Base-by-base conservation (phyloP, 2,329 filamentous ascomycete genomes). In the Penicillium psychrosexuale region DNA sequence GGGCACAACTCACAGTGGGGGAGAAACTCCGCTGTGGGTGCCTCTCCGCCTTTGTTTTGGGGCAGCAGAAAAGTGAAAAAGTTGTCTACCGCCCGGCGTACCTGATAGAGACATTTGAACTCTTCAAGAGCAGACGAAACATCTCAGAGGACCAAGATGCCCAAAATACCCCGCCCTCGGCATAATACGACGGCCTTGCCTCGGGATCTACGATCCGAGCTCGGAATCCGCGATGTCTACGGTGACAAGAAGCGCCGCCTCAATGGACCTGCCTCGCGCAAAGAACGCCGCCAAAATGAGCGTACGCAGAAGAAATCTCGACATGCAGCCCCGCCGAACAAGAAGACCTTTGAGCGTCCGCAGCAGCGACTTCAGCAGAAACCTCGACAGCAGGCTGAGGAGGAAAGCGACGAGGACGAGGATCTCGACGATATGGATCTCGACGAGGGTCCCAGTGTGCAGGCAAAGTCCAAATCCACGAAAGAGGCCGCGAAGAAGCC, bases 221-320 rank as follows among this genome's bases (percentile, higher is more conserved):
- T 78, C 22, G 75, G 74, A 0, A 65, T 76, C n/a, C 65, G 62
- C 27, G 74, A 74, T 60, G 62, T 60, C 5, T 69, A 70, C 47
- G 69, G 70, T 7, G 66, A 67, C 13, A 69, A 68, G 58, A 67
- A 69, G 57, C 65, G 66, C 44, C 66, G 59, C 40, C 60, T 62
- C 13, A 67, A 67, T 57, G 66, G 67, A 22, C 64, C 70, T 24
- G 58, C 61, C 30, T 62, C 67, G 43, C 80, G 87, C 61, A 89
- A 89, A 75, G 85, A 88, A 51, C 80, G 83, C 55, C 82, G 89
- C 53, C 90, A 86, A 68, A 81, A 81, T 15, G 84, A 88, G 63
- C 80, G 88, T 51, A 75, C 78, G 22, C 78, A 83, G 63, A 88
- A 85, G 70, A 88, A 83, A 69, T 66, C 71, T 28, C 76, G 76